Base-by-base conservation (phyloP, 805 yeast genomes). In the Maudiozyma barnettii region DNA sequence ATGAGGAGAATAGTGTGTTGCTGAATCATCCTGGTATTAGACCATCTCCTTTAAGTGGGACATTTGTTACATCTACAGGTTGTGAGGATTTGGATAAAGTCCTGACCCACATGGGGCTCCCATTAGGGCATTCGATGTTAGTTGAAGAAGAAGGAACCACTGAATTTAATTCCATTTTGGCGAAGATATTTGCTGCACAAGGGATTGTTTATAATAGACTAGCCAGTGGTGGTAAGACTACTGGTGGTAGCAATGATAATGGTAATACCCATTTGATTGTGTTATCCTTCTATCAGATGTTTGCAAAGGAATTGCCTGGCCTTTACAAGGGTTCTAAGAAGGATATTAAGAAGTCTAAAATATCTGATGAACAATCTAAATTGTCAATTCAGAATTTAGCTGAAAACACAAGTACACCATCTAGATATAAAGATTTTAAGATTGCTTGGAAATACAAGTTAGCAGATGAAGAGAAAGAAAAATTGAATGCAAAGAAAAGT, bases 371-470 rank as follows among this genome's bases (percentile, higher is more conserved):
- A 49, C 83, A 83, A 57, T 69, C 77, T 12, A 78, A 81, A 55
- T 59, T 86, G 5, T 79, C 85, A 48, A 91, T 84, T 3, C 77
- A 82, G 29, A 85, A 85, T 58, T 59, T 83, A 56, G 64, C 78
- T 2, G 76, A 75, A 31, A 51, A 53, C 47, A 51, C 57, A 23
- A 35, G 50, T 19, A 45, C 54, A 21, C 54, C 61, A 39, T 45
- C 56, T 16, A 55, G 63, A 47, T 51, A 54, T 41, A 51, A 67
- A 5, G 86, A 82, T 53, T 69, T 90, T 74, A 85, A 82, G 60
- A 90, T 90, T 54, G 97, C 98, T 1, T 90, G 98, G 98, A 76
- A 97, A 57, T 90, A 90, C 59, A 93, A 91, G 0, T 66, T 71
- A 46, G 70, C 70, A 21, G 69, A 70, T 44, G 67, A 65, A 40